Conservation (phyloP, 2,329 filamentous ascomycete species). For the Pseudogymnoascus sp. region DNA sequence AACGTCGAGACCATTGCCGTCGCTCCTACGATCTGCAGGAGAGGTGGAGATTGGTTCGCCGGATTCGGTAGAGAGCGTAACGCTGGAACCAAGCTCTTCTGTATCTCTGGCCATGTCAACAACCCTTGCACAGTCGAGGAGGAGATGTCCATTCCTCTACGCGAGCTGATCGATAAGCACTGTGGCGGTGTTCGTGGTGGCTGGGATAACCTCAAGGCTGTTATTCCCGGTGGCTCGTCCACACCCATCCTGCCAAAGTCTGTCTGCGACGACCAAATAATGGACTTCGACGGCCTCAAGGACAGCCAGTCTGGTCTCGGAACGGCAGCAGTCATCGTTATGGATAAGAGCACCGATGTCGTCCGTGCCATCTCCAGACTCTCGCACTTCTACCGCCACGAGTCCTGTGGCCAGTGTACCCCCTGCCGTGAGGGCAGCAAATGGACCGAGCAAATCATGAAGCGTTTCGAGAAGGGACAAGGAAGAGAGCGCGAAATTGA, state of each 20-base stretch:
- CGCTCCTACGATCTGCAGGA: constrained; percentile 87
- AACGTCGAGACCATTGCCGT: constrained; percentile 98
- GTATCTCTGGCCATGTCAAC: constrained; percentile 98
- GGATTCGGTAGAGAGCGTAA: constrained; percentile 93
- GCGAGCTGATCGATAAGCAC: constrained; percentile 96
- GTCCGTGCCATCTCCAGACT: constrained; percentile 89
- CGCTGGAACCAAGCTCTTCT: constrained; percentile 94
- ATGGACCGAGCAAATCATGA: constrained; percentile 99
- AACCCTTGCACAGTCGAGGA: constrained; percentile 97
- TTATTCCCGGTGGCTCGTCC: constrained; percentile 94
- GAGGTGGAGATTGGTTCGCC: constrained; percentile 89
- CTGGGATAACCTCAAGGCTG: constrained; percentile 93
- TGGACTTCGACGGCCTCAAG: constrained; percentile 99
- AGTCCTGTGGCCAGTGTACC: constrained; percentile 97
- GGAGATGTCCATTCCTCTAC: constrained; percentile 96
- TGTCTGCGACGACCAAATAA: constrained; percentile 89
- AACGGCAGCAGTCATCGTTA: constrained; percentile 95
- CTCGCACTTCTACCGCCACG: constrained; percentile 96
- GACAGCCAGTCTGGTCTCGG: constrained; percentile 95
- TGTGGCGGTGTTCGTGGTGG: constrained; percentile 93
- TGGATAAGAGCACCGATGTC: constrained; percentile 97
- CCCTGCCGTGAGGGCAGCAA: constrained; percentile 98
- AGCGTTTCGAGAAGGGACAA: constrained; percentile 85
- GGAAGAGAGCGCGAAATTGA: constrained; percentile 91
- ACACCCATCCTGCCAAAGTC: constrained; percentile 89